These are phyloP conservation scores for Claviceps digitariae DNA, from an alignment of 2,329 filamentous ascomycete genomes.

Conservation along the genomic window DNA sequence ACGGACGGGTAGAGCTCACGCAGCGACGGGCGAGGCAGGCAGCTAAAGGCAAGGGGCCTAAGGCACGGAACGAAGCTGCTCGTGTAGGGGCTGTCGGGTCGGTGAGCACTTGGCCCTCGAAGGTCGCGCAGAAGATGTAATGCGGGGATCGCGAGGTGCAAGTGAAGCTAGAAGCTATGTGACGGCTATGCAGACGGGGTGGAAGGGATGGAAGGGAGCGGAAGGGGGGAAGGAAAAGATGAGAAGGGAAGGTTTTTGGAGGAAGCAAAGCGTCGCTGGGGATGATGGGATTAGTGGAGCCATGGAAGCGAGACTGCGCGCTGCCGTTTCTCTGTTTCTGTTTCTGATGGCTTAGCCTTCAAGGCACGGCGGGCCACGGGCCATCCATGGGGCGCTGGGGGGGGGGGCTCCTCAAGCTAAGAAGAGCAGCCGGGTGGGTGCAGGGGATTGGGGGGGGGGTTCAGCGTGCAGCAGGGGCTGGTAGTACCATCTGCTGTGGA, in stretches of 20 bases:
- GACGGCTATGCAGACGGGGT: conserved; percentile 14
- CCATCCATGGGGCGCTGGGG: conserved; percentile 4
- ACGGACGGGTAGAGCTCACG: not conserved
- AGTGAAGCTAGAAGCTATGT: conserved; percentile 5
- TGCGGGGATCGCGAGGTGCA: conserved; percentile 8
- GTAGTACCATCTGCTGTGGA: not conserved
- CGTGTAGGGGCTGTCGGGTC: not conserved
- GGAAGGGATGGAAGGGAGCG: conserved; percentile 1
- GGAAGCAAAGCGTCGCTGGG: conserved; percentile 10
- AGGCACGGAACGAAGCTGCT: not conserved
- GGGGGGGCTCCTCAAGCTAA: too few relatives aligned
- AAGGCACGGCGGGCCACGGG: conserved; percentile 1
- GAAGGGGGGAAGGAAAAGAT: conserved; percentile 12
- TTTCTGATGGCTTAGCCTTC: conserved; percentile 1
- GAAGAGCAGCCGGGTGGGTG: conserved; percentile 6
- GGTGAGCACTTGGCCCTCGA: not conserved
- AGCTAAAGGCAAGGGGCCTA: too few relatives aligned
- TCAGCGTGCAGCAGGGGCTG: conserved; percentile 11
- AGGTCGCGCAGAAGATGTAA: conserved; percentile 2
- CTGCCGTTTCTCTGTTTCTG: too few relatives aligned
- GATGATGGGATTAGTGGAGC: conserved; percentile 13
- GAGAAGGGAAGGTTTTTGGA: conserved; percentile 15
- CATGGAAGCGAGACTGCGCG: conserved; percentile 9
- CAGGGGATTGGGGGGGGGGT: not conserved
- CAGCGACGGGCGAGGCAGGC: not conserved